Base-by-base conservation (phyloP, 352 stramenopile species). In the Phytophthora pisi region DNA sequence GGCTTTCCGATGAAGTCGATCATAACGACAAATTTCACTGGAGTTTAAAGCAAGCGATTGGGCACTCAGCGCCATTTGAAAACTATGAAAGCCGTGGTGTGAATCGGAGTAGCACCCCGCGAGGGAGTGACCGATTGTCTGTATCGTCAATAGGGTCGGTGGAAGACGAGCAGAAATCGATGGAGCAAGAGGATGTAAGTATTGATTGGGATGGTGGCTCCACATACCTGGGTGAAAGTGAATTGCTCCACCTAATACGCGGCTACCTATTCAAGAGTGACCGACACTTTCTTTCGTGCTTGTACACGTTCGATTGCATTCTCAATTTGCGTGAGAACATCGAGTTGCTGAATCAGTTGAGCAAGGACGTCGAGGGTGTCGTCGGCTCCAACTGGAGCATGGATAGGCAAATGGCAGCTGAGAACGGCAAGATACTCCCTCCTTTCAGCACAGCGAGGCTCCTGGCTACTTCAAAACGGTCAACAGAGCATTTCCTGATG, bases 381-480 rank as follows among this genome's bases (percentile, higher is more conserved):
- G 59, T 95, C 20, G 87, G 85, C 9, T 82, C 80, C 3, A 77
- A 77, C 28, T 89, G 82, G 81, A 73, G 51, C 30, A 64, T 70
- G 15, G 78, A 89, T 65, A 72, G 78, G 20, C 60, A 77, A 55
- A 54, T 79, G 20, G 78, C 78, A 8, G 78, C 79, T 20, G 70
- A 72, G 59, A 83, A 81, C 28, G 74, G 76, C 38, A 75, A 76
- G 57, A 70, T 93, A n/a, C 66, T 92, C 18, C 88, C 89, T 23
- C 82, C 89, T n/a, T 96, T 96, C 53, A 96, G 89, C 53, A 94
- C 89, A 3, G 82, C 88, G 8, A 81, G 89, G 23, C 67, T 96
- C 23, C 54, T 96, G 9, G 80, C 82, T 13, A 81, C 77, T 18
- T 84, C 87, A 7, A 90, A 81, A 36, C 60, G 85, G 26, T 86